Base-by-base conservation (phyloP, 805 yeast species). In the Aciculoconidium aculeatum region DNA sequence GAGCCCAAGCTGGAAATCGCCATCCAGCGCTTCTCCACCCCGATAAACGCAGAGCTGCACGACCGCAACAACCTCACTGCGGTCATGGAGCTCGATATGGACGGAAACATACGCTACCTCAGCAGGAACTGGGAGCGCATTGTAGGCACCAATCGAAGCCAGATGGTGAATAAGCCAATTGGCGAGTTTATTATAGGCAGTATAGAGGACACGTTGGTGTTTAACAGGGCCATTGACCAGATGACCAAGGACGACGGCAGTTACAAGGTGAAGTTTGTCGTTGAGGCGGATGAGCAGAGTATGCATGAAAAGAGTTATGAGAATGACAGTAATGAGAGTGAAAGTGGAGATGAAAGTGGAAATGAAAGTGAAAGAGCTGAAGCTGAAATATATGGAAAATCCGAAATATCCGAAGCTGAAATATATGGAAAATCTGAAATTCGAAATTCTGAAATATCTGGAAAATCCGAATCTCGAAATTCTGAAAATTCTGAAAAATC, bases 41-140 rank as follows among this genome's bases (percentile, higher is more conserved):
- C n/a, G n/a, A n/a, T n/a, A n/a, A n/a, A n/a, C n/a, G n/a, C n/a
- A n/a, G n/a, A n/a, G n/a, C n/a, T n/a, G n/a, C n/a, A n/a, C n/a
- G n/a, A n/a, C n/a, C n/a, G n/a, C n/a, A 67, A 70, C 36, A 79
- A 77, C 38, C 82, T 84, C 1, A 78, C 85, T 8, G 76, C 80
- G n/a, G 79, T 90, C 3, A 58, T 90, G 57, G 98, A 90, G 54
- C 59, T 92, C 37, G 88, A 80, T 45, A 57, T 86, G 48, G 80
- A 79, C 44, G 86, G 96, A 17, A 74, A 69, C 18, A 77, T 92
- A n/a, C 70, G 71, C 31, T 84, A 81, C 51, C 53, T 87, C 15
- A 73, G 90, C 38, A 72, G 71, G 39, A 73, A 80, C 40, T 90
- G 96, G 96, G 80, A 77, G 40, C 49, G 68, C 6, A 67, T 87